Percentiles rank a stretch among this genome's conserved stretches.
Evolutionary conservation across 305 asterid genomes (phyloP).

Genomic region (Fraxinus velutina): DNA sequence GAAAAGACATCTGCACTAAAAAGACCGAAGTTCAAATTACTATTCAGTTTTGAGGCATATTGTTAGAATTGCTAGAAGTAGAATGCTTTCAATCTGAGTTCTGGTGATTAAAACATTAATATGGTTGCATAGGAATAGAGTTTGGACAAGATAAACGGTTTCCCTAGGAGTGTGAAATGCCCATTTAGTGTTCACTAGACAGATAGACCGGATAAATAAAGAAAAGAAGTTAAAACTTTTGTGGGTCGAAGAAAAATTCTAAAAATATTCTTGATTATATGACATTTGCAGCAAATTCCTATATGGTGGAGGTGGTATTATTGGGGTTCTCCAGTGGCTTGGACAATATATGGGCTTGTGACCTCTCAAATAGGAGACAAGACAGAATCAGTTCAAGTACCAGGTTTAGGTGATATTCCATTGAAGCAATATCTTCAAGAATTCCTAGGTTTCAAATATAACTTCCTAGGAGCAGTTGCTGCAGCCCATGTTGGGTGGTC

Average conservation of each 20-base stretch:
- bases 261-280: not conserved
- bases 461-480: slow-evolving; percentile 72
- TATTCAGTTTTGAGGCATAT: not conserved
- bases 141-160: not conserved
- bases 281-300: slow-evolving; percentile 65
- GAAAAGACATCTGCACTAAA: not conserved
- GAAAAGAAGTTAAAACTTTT: not conserved
- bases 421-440: slow-evolving; percentile 44
- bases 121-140: not conserved
- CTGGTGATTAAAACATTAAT: not conserved
- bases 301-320: slow-evolving; percentile 99
- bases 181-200: not conserved
- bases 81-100: not conserved
- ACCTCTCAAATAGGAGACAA: slow-evolving; percentile 78
- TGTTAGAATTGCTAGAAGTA: not conserved
- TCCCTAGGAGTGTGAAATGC: not conserved
- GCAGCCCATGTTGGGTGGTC: slow-evolving; percentile 74
- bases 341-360: slow-evolving; percentile 87
- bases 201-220: not conserved
- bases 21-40: not conserved
- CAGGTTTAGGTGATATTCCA: slow-evolving; percentile 41
- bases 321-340: slow-evolving; percentile 88
- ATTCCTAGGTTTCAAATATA: slow-evolving; percentile 52
- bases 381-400: slow-evolving; percentile 36
- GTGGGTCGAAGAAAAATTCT: not conserved